Base-by-base conservation (phyloP, 345 rosid genomes). In the Ceriops decandra region DNA sequence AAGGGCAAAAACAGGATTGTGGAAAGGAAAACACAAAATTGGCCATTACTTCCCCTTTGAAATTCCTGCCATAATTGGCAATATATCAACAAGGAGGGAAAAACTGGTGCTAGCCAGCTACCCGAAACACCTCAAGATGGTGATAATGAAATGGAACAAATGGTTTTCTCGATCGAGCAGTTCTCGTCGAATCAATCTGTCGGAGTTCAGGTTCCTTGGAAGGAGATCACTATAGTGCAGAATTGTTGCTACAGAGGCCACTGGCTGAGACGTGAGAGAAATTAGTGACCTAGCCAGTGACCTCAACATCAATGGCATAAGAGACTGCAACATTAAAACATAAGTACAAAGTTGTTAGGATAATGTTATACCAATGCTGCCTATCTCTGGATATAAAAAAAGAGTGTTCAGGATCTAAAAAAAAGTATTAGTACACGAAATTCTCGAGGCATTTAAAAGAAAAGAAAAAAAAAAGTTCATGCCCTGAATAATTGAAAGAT, bases 211-310 rank as follows among this genome's bases (percentile, higher is more conserved):
- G 63, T 71, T 71, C 64, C 79, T 49, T 1, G 82, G 82, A 9
- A 79, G 82, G 20, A 67, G 73, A 58, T 71, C 28, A 52, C 76
- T 74, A 73, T 74, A 64, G 46, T 67, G 68, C 35, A 78, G 30
- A 5, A 78, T 5, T n/a, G 82, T 78, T 30, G 82, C 51, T 27
- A 78, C 21, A 0, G 69, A 74, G 52, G 67, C 66, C 1, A 69
- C 56, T 20, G 82, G 82, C 42, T 71, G 60, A 20, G 66, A 71
- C 59, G 71, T 15, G 17, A 78, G 17, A 11, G 72, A 7, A 1
- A 27, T 31, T 4, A 70, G 6, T 7, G 64, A 46, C 69, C 76
- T 70, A 26, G 47, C 46, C 3, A 62, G 5, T 26, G 72, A 59
- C 46, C 62, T 53, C 53, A 74, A 7, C 78, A 74, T 59, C 70